Evolutionary conservation across 768 basidiomycete species (phyloP), one percentile per base, ranked within the genome.

Genomic region (Boletus tomentosulus): DNA sequence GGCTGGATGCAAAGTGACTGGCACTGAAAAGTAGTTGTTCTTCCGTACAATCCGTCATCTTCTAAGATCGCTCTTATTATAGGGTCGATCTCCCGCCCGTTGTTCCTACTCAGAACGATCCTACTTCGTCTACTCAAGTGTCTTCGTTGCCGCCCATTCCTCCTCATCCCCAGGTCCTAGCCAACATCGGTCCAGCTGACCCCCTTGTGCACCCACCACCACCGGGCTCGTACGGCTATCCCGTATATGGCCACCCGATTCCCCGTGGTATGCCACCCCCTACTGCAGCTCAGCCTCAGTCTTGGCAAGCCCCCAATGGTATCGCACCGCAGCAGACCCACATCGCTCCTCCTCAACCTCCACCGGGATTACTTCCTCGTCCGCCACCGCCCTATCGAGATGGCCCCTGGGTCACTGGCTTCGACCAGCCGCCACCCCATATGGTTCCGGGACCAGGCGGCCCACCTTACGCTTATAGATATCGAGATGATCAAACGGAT

Each of bases 1-100:
- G 82, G 89, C 85, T 11, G 87, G 82, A 25, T 92, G 87, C 61
- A 92, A 87, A 72, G 81, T 93, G 19, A 84, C 80, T 19, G 90
- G 89, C 24, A 76, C 74, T 16, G 89, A 92, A 70, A 71, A 74
- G 89, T 92, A 70, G 34, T 78, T 72, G n/a, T 6, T 10, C 52
- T 13, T 30, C 4, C 37, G 15, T 48, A 7, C 25, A 7, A 6
- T 34, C 31, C 25, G 2, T 53, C 47, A 10, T 39, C 24, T 31
- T 51, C 53, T 55, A 5, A 54, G n/a, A 44, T 47, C 28, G 5
- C 1, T 22, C 27, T n/a, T 37, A 37, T 45, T 34, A 2, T 41
- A 70, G 69, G 56, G 65, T 71, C 28, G 69, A 65, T 39, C 59
- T 47, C 16, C 63, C 66, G 6, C 8, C 59, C 28, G 34, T 58